Evolutionary conservation across 1,139 yeast species (phyloP).

Genomic region (Yamadazyma diddensiae): DNA sequence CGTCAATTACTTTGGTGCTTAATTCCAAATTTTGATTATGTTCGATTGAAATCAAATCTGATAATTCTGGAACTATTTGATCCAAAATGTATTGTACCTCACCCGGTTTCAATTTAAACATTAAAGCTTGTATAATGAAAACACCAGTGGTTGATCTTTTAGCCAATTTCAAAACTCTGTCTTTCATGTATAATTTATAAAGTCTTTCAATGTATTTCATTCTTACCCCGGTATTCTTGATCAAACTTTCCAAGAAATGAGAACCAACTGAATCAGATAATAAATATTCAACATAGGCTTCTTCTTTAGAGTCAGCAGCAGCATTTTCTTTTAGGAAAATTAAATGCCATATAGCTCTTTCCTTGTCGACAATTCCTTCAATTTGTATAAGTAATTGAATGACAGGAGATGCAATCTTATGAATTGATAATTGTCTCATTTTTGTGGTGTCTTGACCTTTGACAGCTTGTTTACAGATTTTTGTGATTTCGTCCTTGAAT

Average conservation of each 20-base stretch:
- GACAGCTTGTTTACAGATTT: slow-evolving; percentile 36
- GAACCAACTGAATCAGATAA: slow-evolving; percentile 88
- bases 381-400: slow-evolving; percentile 74
- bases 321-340: slow-evolving; percentile 43
- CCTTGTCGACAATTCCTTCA: slow-evolving; percentile 78
- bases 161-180: slow-evolving; percentile 67
- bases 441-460: slow-evolving; percentile 41
- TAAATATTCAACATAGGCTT: slow-evolving; percentile 78
- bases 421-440: slow-evolving; percentile 72
- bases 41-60: slow-evolving; percentile 51
- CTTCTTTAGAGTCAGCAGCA: slow-evolving; percentile 62
- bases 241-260: slow-evolving; percentile 75
- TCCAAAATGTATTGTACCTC: slow-evolving; percentile 66
- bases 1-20: slow-evolving; percentile 65
- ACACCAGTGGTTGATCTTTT: slow-evolving; percentile 80
- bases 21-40: slow-evolving; percentile 63
- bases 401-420: slow-evolving; percentile 84
- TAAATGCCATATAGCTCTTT: slow-evolving; percentile 63
- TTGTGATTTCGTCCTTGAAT: slow-evolving; percentile 61
- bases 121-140: slow-evolving; percentile 70
- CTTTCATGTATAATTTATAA: slow-evolving; percentile 69
- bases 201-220: slow-evolving; percentile 67
- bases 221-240: slow-evolving; percentile 62
- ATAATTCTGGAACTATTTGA: slow-evolving; percentile 64
- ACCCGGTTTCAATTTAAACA: slow-evolving; percentile 57